Percentiles rank a stretch among this genome's conserved stretches.
phyloP scores from a whole-genome alignment of 2,329 filamentous ascomycete genomes.

The Aureobasidium melanogenum region DNA sequence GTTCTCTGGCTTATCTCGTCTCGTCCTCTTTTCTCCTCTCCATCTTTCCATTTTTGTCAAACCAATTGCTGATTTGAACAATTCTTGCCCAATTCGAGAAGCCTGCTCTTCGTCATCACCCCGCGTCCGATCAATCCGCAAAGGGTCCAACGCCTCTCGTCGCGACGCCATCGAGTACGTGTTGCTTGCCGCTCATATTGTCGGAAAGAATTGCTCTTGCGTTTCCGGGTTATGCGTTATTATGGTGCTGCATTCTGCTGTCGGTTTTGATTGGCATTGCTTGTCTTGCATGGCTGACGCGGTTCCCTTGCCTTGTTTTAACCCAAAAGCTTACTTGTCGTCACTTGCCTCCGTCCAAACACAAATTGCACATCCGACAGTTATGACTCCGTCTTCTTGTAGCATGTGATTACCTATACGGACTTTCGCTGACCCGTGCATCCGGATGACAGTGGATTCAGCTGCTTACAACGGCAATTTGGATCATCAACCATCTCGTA shows the following conservation, averaged over 20 bases:
- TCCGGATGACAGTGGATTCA: conserved; percentile 13
- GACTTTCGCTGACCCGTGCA: conserved; percentile 11
- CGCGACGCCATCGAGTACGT: conserved; percentile 2
- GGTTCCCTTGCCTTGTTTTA: not conserved
- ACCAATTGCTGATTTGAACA: not conserved
- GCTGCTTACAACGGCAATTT: not conserved
- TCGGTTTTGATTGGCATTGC: not conserved
- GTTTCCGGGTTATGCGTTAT: not conserved
- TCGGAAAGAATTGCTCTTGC: not conserved
- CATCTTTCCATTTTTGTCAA: not conserved
- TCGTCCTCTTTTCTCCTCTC: not conserved
- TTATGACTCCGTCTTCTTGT: not conserved
- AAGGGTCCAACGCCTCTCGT: not conserved
- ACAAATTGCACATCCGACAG: not conserved
- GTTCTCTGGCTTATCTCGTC: not conserved
- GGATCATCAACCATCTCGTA: not conserved
- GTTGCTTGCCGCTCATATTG: not conserved
- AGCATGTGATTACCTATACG: conserved; percentile 4
- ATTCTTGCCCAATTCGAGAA: not conserved
- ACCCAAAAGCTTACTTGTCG: not conserved
- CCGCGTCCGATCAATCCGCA: not conserved
- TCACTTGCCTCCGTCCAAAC: not conserved
- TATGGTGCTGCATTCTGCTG: not conserved
- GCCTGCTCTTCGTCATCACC: not conserved
- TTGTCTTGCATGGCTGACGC: not conserved